phyloP scores from a whole-genome alignment of 2,329 filamentous ascomycete genomes.

The Apiospora sp. region DNA sequence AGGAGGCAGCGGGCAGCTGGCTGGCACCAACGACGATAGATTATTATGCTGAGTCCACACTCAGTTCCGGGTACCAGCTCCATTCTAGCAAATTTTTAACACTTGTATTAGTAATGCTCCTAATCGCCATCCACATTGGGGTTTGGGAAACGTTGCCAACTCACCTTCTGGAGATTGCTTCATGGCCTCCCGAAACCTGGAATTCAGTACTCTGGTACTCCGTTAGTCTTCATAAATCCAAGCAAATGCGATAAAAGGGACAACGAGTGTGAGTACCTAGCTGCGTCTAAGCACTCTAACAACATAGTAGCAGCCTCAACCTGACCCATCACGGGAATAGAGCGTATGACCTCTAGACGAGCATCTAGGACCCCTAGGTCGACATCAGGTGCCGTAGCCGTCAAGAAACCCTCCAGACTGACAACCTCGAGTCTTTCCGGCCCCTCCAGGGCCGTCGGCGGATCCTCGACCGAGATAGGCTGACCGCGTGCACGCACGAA shows the following conservation, averaged over 20 bases:
- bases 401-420: slow-evolving; percentile 12
- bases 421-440: slow-evolving; percentile 21
- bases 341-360: not conserved
- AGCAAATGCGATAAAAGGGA: not conserved
- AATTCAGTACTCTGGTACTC: not conserved
- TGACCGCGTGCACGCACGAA: slow-evolving; percentile 27
- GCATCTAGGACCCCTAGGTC: not conserved
- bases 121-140: not conserved
- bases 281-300: slow-evolving; percentile 12
- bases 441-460: not conserved
- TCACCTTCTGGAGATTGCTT: slow-evolving; percentile 21
- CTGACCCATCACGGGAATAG: slow-evolving; percentile 8
- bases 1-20: too few species aligned
- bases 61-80: slow-evolving; percentile 21
- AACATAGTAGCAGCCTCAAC: slow-evolving; percentile 4
- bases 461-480: slow-evolving; percentile 9
- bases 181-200: slow-evolving; percentile 15
- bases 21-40: not conserved
- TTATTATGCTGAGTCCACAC: not conserved
- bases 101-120: not conserved
- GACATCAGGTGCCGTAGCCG: slow-evolving; percentile 4
- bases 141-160: not conserved
- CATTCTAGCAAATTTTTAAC: not conserved
- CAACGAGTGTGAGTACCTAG: not conserved
- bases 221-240: not conserved